Base-by-base conservation (phyloP, 495 filamentous ascomycete genomes). In the Tuber borchii region DNA sequence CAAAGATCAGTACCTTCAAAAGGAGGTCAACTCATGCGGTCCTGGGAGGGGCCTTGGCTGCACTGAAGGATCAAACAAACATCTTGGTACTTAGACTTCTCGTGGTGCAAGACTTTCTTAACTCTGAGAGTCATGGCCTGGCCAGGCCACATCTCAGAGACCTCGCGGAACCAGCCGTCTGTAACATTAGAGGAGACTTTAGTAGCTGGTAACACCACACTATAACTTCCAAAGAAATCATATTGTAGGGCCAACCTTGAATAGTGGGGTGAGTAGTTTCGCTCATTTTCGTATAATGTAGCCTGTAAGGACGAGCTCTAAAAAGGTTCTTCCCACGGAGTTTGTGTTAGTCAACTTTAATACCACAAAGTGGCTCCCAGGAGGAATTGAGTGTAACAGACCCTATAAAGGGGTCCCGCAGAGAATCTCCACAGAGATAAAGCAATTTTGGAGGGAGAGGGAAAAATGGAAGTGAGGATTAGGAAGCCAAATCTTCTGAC, bases 81-180 rank as follows among this genome's bases (percentile, higher is more conserved):
- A 83, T 98, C 95, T 86, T 99, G 95, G 87, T 97, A 99, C 88
- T 94, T 87, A 88, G 93, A 95, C 88, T 97, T 97, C 88, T 99
- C 96, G 87, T 97, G 94, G 87, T 98, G 96, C 73, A 99, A 87
- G 83, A 97, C 90, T 87, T 97, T 92, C 85, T 99, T 93, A 84
- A 99, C 95, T 87, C 93, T 94, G 84, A 99, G 90, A 78, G 92
- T 97, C 95, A 98, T 97, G 83, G 95, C 95, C 86, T 98, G 96
- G 82, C 95, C 95, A 71, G 95, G 95, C 95, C 96, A 99, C 93
- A 97, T 97, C 82, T 92, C 86, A 75, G 93, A 96, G 85, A 97
- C 91, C 86, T 98, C 96, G 84, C 93, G 93, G 91, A 98, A 98
- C 96, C 95, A 99, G 86, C 95, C 95, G 96, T 98, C 95, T 97